Percentiles rank a stretch among this genome's conserved stretches.
These are phyloP conservation scores for Pichia californica DNA, from an alignment of 805 yeast species.

Conservation along the genomic window DNA sequence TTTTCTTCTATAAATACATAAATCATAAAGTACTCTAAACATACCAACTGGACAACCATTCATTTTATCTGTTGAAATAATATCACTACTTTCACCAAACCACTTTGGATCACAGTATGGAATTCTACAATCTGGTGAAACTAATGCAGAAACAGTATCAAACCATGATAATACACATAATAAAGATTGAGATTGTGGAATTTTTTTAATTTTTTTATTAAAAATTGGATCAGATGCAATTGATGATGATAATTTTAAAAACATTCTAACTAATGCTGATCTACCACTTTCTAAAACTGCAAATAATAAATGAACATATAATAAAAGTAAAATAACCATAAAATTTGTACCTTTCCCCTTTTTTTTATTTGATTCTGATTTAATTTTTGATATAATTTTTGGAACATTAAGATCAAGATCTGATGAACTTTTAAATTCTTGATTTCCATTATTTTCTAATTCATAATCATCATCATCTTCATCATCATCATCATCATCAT, in stretches of 20 bases:
- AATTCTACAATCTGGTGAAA: constrained; percentile 49
- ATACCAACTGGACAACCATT: constrained; percentile 60
- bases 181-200: constrained; percentile 43
- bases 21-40: constrained; percentile 33
- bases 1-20: constrained; percentile 1
- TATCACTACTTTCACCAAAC: constrained; percentile 41
- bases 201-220: constrained; percentile 35
- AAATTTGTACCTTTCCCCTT: constrained; percentile 35
- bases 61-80: constrained; percentile 43
- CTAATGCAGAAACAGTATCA: constrained; percentile 50
- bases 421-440: neutral
- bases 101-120: constrained; percentile 48
- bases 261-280: constrained; percentile 43
- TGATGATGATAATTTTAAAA: constrained; percentile 43
- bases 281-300: constrained; percentile 50
- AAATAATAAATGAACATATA: constrained; percentile 49
- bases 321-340: constrained; percentile 43
- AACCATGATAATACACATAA: constrained; percentile 53
- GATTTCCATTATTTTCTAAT: neutral
- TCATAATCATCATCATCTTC: neutral
- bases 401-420: constrained; percentile 25
- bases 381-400: constrained; percentile 32
- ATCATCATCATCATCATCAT: neutral
- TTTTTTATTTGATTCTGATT: constrained; percentile 31
- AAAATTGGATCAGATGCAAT: constrained; percentile 44